Evolutionary conservation across 2,329 filamentous ascomycete species (phyloP).

Genomic region (Sclerotinia spermophila): DNA sequence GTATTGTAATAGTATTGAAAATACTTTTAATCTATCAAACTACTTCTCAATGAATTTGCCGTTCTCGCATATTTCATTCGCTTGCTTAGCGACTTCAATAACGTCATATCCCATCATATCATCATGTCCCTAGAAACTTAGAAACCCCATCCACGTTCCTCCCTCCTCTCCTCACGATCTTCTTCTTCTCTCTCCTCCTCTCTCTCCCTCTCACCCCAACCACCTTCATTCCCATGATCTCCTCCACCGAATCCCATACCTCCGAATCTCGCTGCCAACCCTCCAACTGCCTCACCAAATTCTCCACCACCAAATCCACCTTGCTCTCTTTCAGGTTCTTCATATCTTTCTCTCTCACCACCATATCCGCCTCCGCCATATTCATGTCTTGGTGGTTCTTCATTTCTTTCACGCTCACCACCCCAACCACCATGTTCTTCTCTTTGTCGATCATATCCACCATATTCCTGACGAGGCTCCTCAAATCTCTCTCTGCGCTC

Average conservation of each 20-base stretch:
- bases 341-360: neutral
- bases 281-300: conserved; percentile 16
- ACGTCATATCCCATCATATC: neutral
- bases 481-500: conserved; percentile 19
- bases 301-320: conserved; percentile 18
- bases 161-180: conserved; percentile 45
- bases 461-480: conserved; percentile 24
- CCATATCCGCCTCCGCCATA: conserved; percentile 17
- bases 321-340: conserved; percentile 9
- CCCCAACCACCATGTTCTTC: conserved; percentile 23
- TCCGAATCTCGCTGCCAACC: conserved; percentile 13
- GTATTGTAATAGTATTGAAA: neutral
- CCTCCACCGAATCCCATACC: conserved; percentile 12
- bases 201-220: neutral
- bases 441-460: conserved; percentile 14
- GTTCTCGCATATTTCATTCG: neutral
- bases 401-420: conserved; percentile 14
- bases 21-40: neutral
- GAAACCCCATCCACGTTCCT: conserved; percentile 6
- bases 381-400: conserved; percentile 22
- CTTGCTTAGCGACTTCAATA: neutral
- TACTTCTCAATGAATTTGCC: neutral
- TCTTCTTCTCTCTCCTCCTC: neutral
- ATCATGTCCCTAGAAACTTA: neutral
- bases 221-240: neutral